Evolutionary conservation across 257 asterid genomes (phyloP).

Genomic region (Capsicum baccatum): DNA sequence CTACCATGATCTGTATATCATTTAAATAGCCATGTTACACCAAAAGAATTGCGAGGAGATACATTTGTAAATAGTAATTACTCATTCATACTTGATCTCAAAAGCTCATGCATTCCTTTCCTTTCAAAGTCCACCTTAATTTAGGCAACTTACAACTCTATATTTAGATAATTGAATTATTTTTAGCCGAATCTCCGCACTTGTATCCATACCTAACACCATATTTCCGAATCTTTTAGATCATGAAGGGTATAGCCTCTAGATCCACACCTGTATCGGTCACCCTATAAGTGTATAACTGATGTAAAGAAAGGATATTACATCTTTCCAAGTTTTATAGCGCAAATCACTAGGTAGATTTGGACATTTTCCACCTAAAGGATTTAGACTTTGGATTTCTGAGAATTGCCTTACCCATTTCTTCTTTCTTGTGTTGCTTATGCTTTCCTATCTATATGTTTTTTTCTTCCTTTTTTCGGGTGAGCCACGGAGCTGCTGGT

Average conservation of each 20-base stretch:
- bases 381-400: not conserved
- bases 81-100: not conserved
- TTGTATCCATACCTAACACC: not conserved
- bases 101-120: not conserved
- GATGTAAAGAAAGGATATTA: not conserved
- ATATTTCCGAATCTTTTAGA: not conserved
- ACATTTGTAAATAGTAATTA: too few species aligned
- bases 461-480: not conserved
- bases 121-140: not conserved
- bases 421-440: conserved; percentile 13
- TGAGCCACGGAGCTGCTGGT: not conserved
- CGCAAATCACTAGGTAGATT: not conserved
- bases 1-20: too few species aligned
- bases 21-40: too few species aligned
- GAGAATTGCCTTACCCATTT: not conserved
- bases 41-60: too few species aligned
- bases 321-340: not conserved
- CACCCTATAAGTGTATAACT: not conserved
- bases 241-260: not conserved
- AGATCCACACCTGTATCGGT: not conserved
- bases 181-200: not conserved
- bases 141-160: not conserved
- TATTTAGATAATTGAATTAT: conserved; percentile 3
- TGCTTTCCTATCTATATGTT: not conserved
- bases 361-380: conserved; percentile 14